A percentile compares a stretch with the other conserved stretches of the same genome.
Conservation (phyloP, 2,329 filamentous ascomycete genomes). For the Neofusicoccum kwambonambiense region DNA sequence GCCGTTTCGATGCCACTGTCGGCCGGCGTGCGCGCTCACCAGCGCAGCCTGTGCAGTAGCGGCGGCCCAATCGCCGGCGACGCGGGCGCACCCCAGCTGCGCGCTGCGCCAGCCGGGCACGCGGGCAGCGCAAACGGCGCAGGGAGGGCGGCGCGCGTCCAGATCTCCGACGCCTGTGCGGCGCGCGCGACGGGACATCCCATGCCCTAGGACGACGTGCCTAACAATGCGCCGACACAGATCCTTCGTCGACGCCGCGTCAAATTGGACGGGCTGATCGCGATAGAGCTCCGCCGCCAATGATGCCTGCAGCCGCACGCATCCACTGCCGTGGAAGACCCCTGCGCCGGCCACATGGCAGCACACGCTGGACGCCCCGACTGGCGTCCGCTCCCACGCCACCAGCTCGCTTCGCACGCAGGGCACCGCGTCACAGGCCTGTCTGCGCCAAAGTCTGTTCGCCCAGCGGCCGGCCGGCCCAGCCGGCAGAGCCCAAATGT, state of each 20-base stretch:
- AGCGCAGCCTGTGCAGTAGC: not conserved
- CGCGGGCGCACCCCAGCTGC: not conserved
- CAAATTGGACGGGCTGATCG: constrained; percentile 12
- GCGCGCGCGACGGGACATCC: constrained; percentile 5
- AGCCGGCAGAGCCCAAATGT: not conserved
- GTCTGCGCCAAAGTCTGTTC: not conserved
- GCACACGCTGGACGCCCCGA: constrained; percentile 3
- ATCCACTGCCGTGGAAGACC: constrained; percentile 14
- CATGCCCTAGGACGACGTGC: not conserved
- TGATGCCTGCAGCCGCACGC: constrained; percentile 2
- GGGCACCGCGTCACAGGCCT: not conserved
- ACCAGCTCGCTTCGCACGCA: constrained; percentile 6
- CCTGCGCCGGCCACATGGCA: constrained; percentile 15
- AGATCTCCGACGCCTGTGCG: constrained; percentile 13
- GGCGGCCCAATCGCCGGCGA: constrained; percentile 7
- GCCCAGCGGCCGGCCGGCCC: constrained; percentile 9
- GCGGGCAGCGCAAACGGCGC: not conserved
- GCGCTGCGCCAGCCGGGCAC: not conserved
- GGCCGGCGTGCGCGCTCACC: not conserved
- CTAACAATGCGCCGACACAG: constrained; percentile 8
- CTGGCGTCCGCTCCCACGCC: constrained; percentile 5
- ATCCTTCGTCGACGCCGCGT: constrained; percentile 10
- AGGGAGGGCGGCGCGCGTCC: constrained; percentile 5
- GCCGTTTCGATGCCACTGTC: constrained; percentile 11
- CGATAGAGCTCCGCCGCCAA: constrained; percentile 5